Evolutionary conservation across 2,329 filamentous ascomycete genomes (phyloP).

Genomic region (Colletotrichum destructivum): DNA sequence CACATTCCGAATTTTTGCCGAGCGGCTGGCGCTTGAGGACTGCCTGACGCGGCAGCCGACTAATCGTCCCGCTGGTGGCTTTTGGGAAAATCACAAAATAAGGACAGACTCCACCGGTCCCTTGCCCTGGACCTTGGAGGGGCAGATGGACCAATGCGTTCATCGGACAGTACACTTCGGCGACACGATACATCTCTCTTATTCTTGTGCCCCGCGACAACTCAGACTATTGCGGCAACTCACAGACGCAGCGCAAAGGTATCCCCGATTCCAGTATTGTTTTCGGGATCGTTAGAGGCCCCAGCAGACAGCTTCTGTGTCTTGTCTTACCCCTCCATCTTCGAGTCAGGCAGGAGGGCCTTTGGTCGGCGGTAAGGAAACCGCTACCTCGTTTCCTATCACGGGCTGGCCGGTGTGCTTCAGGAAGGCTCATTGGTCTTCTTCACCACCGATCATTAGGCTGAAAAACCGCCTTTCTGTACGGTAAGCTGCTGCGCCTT

Average conservation of each 20-base stretch:
- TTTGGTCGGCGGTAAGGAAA: conserved; percentile 12
- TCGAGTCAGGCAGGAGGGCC: background rate
- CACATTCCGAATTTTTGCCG: conserved; percentile 30
- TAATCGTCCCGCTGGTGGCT: conserved; percentile 13
- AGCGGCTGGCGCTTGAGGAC: conserved; percentile 1
- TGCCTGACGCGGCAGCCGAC: background rate
- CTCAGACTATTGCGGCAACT: conserved; percentile 7
- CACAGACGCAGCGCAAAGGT: background rate
- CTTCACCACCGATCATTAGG: conserved; percentile 18
- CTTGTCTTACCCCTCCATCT: background rate
- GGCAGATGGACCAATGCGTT: conserved; percentile 28
- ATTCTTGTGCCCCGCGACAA: conserved; percentile 35
- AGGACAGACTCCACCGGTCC: conserved; percentile 32
- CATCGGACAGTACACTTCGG: conserved; percentile 8
- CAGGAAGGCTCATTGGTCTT: conserved; percentile 32
- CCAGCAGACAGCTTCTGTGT: background rate
- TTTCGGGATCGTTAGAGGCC: background rate
- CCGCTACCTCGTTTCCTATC: conserved; percentile 33
- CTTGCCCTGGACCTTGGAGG: conserved; percentile 40
- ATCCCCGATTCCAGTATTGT: background rate
- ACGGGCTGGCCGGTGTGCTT: conserved; percentile 16
- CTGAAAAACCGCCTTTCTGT: conserved; percentile 15
- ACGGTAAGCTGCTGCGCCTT: conserved; percentile 30
- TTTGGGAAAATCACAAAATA: conserved; percentile 17
- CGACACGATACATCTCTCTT: conserved; percentile 6